phyloP scores from a whole-genome alignment of 176 grass and related monocot genomes.

The Zoysia pacifica region DNA sequence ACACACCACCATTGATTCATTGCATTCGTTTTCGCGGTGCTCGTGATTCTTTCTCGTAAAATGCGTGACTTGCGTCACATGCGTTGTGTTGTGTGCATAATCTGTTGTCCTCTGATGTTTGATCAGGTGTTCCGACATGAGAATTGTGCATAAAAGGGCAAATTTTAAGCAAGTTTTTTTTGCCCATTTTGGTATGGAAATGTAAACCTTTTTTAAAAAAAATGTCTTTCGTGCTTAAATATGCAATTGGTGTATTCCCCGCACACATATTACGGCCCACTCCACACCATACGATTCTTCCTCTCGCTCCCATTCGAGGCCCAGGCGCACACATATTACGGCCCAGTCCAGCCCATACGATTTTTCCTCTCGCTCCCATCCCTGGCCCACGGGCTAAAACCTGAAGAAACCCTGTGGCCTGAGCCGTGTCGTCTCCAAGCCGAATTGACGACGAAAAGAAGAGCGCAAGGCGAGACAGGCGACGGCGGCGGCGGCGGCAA shows the following conservation, averaged over 20 bases:
- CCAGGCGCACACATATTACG: not conserved
- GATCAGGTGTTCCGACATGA: slow-evolving; percentile 16
- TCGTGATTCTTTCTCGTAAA: slow-evolving; percentile 41
- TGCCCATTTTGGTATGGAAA: not conserved
- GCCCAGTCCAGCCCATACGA: too few relatives aligned
- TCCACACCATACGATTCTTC: not conserved
- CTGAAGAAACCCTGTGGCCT: not conserved
- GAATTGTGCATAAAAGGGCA: slow-evolving; percentile 48
- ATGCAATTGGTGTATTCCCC: not conserved
- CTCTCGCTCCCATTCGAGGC: not conserved
- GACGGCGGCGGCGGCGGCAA: not conserved
- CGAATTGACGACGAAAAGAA: not conserved
- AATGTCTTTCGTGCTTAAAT: not conserved
- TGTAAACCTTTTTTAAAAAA: not conserved
- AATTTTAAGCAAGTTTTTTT: not conserved
- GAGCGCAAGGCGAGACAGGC: not conserved
- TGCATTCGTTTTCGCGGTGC: not conserved
- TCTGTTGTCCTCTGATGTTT: slow-evolving; percentile 34
- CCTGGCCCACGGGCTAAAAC: not conserved
- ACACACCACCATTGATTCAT: not conserved
- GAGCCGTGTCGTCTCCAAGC: not conserved
- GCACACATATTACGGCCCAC: not conserved
- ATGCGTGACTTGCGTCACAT: not conserved
- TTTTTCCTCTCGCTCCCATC: not conserved
- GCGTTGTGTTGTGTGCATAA: slow-evolving; percentile 38